Evolutionary conservation across 306 rosid species (phyloP).

Genomic region (Lathyrus tuberosus): DNA sequence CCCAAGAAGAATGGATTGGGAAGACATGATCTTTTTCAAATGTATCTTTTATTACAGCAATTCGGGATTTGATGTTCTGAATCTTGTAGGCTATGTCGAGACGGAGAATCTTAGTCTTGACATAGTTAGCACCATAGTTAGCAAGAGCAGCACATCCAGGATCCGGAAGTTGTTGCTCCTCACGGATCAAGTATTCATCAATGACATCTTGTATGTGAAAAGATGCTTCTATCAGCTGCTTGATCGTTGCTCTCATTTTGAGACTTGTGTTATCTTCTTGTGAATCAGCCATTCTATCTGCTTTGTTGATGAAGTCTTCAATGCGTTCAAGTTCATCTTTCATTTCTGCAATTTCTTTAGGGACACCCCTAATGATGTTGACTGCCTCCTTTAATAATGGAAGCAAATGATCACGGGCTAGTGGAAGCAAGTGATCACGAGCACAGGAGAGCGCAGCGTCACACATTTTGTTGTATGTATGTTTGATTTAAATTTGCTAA

Average conservation of each 20-base stretch:
- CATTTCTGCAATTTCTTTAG: background rate
- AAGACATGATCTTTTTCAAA: background rate
- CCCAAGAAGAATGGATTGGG: background rate
- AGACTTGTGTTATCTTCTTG: background rate
- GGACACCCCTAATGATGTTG: background rate
- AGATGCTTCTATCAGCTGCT: background rate
- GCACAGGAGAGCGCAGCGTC: background rate
- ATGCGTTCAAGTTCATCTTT: background rate
- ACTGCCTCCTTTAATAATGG: background rate
- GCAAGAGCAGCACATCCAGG: background rate
- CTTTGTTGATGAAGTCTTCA: background rate
- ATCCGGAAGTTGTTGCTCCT: background rate
- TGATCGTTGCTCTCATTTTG: background rate
- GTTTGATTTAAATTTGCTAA: background rate
- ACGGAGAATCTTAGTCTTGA: background rate
- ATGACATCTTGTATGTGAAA: background rate
- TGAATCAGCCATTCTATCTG: background rate
- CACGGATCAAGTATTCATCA: background rate
- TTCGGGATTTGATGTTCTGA: background rate
- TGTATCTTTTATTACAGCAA: background rate
- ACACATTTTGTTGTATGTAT: background rate
- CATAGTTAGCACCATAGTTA: background rate
- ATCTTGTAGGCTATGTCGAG: background rate
- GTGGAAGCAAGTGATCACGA: background rate
- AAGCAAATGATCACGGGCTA: background rate